Conservation (phyloP, 1,284 basidiomycete species). For the Vanrija pseudolonga region DNA sequence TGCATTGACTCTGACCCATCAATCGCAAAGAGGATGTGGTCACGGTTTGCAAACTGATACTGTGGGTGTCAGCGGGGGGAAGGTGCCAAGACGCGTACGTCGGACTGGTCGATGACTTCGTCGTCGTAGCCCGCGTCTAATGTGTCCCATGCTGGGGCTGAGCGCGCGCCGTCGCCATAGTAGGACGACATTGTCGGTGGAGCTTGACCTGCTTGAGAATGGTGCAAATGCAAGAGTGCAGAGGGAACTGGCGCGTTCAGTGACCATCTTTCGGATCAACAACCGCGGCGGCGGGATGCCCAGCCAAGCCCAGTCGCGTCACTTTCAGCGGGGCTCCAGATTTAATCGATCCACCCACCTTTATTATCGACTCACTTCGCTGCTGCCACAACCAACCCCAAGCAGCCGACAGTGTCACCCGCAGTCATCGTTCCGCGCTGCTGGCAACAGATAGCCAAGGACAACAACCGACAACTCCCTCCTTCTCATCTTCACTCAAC, state of each 20-base stretch:
- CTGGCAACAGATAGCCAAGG: no score
- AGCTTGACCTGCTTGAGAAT: no score
- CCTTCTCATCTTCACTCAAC: neutral
- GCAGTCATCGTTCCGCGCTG: no score
- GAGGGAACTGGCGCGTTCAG: neutral
- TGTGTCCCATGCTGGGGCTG: conserved; percentile 40
- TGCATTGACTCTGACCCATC: conserved; percentile 91
- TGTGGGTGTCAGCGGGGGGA: conserved; percentile 33
- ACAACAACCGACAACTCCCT: no score
- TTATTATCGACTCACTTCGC: neutral
- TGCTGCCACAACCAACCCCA: neutral
- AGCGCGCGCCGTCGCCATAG: conserved; percentile 27
- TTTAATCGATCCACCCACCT: neutral
- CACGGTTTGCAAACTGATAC: conserved; percentile 69
- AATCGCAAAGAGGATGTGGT: conserved; percentile 87
- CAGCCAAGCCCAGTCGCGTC: neutral
- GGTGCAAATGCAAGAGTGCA: neutral
- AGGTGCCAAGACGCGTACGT: conserved; percentile 24
- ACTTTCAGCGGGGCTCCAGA: conserved; percentile 1
- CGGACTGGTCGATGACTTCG: conserved; percentile 37
- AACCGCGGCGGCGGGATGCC: neutral
- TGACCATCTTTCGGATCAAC: no score
- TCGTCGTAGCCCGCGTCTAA: conserved; percentile 36
- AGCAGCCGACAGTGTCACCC: neutral
- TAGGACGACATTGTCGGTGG: conserved; percentile 38